Evolutionary conservation across 495 filamentous ascomycete genomes (phyloP).

Genomic region (Trichoderma parareesei): DNA sequence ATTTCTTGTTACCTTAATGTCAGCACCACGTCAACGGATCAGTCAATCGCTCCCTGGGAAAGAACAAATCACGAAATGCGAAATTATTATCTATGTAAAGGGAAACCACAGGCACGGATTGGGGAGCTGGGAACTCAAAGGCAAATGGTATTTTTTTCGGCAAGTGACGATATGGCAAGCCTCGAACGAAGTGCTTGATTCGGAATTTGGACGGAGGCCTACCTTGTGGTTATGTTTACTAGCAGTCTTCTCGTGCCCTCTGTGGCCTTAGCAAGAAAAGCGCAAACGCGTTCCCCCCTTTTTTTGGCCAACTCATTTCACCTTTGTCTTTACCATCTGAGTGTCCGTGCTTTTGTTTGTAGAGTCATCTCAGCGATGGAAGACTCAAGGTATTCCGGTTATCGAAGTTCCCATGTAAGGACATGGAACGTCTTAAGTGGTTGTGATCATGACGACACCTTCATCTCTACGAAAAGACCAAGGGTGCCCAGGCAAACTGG

Average conservation of each 20-base stretch:
- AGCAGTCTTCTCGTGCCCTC: neutral
- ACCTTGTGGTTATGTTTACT: constrained; percentile 3
- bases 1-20: neutral
- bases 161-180: constrained; percentile 10
- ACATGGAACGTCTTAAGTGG: no score
- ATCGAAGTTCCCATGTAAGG: no score
- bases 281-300: neutral
- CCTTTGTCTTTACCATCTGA: neutral
- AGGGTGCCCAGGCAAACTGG: no score
- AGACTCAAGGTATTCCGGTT: no score
- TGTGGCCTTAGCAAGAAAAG: constrained; percentile 2
- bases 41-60: neutral
- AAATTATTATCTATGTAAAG: neutral
- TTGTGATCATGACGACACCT: no score
- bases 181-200: neutral
- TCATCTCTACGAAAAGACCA: no score
- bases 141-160: constrained; percentile 5
- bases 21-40: neutral
- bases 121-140: constrained; percentile 7
- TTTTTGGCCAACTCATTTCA: neutral
- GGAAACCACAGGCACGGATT: neutral
- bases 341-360: neutral
- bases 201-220: constrained; percentile 6
- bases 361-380: no score
- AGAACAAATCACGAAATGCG: neutral